Evolutionary conservation across 768 basidiomycete genomes (phyloP), one percentile per base, ranked within the genome.

Genomic region (Trametes punicea): DNA sequence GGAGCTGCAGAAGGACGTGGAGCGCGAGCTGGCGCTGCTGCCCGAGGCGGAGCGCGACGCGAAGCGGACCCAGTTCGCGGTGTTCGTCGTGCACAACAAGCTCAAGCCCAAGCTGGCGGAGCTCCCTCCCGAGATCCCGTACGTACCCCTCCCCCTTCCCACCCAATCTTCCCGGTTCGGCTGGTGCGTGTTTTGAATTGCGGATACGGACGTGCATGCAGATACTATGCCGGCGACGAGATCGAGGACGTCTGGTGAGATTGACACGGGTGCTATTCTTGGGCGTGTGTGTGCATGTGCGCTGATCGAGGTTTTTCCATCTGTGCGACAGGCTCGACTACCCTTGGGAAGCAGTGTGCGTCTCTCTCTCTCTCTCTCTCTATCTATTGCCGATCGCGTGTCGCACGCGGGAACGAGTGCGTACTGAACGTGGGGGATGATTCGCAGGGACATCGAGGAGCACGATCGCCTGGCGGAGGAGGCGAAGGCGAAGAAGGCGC

Each of bases 31-130:
- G 13, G 71, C 81, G 26, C 68, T 70, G 10, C 78, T 84, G 54
- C 85, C 89, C 4, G 88, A 90, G 69, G 71, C 80, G 16, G 85
- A 94, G 62, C 85, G 87, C 47, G 82, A 87, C n/a, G 80, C 80
- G 1, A 69, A 72, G 7, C 74, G 78, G 4, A 94, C 96, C 25
- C 77, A 88, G 69, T 93, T 99, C 57, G 95, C 83, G 1, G 77
- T 98, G 61, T 99, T 98, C 66, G 96, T 98, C 44, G 91, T 95
- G 23, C 90, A 94, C 73, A 92, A 94, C 77, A 98, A 98, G 75
- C 76, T 84, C 58, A 98, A 98, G 74, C 75, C 77, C 29, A 99
- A 99, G 74, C 68, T 85, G 31, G 94, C 84, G 25, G 72, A 82
- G 41, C 73, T 99, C 33, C 90, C 93, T 2, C 63, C 75, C 2